Evolutionary conservation across 1,139 yeast genomes (phyloP).

Genomic region (Yamadazyma spencermartinsiae): DNA sequence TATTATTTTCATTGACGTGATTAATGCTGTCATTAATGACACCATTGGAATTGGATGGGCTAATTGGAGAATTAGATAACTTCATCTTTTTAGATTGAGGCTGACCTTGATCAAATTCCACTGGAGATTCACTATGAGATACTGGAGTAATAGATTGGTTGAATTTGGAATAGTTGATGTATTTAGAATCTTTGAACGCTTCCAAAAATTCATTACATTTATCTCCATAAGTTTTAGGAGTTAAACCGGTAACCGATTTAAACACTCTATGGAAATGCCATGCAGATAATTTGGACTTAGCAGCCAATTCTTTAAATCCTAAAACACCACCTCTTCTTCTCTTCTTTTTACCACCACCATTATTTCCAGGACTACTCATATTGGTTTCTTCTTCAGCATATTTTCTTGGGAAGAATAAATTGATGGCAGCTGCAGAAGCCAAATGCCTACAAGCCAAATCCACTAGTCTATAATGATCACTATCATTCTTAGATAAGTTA

Average conservation of each 20-base stretch:
- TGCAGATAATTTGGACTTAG: constrained; percentile 81
- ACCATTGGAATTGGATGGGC: background rate
- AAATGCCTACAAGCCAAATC: constrained; percentile 83
- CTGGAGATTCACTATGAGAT: constrained; percentile 8
- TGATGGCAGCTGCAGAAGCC: constrained; percentile 74
- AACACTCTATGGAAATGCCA: constrained; percentile 94
- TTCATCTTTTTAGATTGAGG: background rate
- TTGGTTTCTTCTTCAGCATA: constrained; percentile 14
- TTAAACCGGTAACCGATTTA: constrained; percentile 79
- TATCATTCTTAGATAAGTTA: constrained; percentile 53
- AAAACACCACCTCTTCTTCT: constrained; percentile 82
- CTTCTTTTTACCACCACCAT: constrained; percentile 40
- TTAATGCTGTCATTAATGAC: background rate
- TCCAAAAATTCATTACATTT: constrained; percentile 75
- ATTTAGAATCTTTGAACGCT: constrained; percentile 24
- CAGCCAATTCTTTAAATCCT: constrained; percentile 86
- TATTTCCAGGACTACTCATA: background rate
- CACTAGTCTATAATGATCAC: constrained; percentile 69
- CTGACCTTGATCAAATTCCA: constrained; percentile 1
- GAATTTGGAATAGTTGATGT: constrained; percentile 14
- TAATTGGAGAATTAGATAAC: constrained; percentile 2
- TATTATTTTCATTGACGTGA: background rate
- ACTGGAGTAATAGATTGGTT: constrained; percentile 14
- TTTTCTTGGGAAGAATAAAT: constrained; percentile 30
- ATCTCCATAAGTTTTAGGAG: constrained; percentile 89